Evolutionary conservation across 345 rosid genomes (phyloP), one percentile per base, ranked within the genome.

Genomic region (Eucalyptus globulus): DNA sequence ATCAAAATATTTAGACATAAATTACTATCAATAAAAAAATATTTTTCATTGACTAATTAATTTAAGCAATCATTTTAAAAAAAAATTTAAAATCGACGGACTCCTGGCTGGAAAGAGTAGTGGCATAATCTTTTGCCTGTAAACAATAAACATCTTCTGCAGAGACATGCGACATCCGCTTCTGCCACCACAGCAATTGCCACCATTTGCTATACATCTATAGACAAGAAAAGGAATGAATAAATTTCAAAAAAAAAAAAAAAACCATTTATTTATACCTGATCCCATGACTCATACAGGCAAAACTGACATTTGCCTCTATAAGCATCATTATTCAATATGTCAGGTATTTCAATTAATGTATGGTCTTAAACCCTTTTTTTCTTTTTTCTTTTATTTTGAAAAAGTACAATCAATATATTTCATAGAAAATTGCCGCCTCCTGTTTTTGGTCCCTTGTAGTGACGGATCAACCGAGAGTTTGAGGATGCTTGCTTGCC

Each of bases 1-100:
- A 21, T 2, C 0, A 0, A n/a, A 65, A 4, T 65, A 14, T 14
- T 65, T 14, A 65, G 5, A n/a, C 1, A 12, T n/a, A 65, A 65
- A n/a, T 14, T 14, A 4, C 3, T n/a, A 60, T 60, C 3, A 8
- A 60, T 5, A 13, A 26, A 3, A 12, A 60, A 65, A 4, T 0
- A 4, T 5, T 19, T 6, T 37, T 37, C 0, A 11, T 76, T 22
- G 1, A 11, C 0, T 76, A 40, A 40, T 21, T 10, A 53, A 53
- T 53, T 53, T 21, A 53, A 53, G 11, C 1, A 53, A 19, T 53
- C 15, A 34, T 17, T 69, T 69, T 9, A 9, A 31, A 14, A 1
- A 1, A n/a, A n/a, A n/a, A n/a, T n/a, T 14, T 5, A 4, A 22
- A 22, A 21, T 22, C 29, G 27, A 56, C 1, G 6, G 14, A 24